These are phyloP conservation scores for Heracleum sosnowskyi DNA, from an alignment of 129 eudicot species.

Conservation along the genomic window DNA sequence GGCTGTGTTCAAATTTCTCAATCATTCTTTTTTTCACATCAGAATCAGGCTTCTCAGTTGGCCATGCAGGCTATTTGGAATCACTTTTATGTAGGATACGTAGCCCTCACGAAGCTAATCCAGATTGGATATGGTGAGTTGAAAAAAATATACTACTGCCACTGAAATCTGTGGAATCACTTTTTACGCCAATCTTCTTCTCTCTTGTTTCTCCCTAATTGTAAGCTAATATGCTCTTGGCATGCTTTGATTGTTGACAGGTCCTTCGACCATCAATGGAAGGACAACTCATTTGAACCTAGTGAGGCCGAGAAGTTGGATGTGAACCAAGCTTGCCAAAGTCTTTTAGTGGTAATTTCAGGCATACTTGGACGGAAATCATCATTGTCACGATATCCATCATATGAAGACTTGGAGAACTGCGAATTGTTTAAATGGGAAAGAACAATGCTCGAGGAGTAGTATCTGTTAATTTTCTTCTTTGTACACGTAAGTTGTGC, in stretches of 20 bases:
- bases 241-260: slow-evolving; percentile 22
- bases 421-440: slow-evolving; percentile 59
- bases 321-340: slow-evolving; percentile 64
- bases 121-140: slow-evolving; percentile 77
- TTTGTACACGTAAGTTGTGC: background rate
- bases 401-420: slow-evolving; percentile 38
- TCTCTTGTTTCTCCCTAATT: background rate
- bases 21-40: slow-evolving; percentile 7
- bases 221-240: slow-evolving; percentile 9
- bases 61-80: slow-evolving; percentile 26
- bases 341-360: slow-evolving; percentile 36
- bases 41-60: slow-evolving; percentile 24
- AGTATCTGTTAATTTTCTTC: background rate
- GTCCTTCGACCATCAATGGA: slow-evolving; percentile 72
- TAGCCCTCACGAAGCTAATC: slow-evolving; percentile 62
- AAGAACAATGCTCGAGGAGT: slow-evolving; percentile 34
- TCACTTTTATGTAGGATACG: slow-evolving; percentile 49
- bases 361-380: slow-evolving; percentile 38
- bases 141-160: background rate
- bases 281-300: slow-evolving; percentile 27
- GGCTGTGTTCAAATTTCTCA: background rate
- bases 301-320: slow-evolving; percentile 34
- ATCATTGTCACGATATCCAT: slow-evolving; percentile 22
- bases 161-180: background rate
- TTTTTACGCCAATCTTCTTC: background rate